Evolutionary conservation across 2,329 filamentous ascomycete species (phyloP).

Genomic region (Aureobasidium lini): DNA sequence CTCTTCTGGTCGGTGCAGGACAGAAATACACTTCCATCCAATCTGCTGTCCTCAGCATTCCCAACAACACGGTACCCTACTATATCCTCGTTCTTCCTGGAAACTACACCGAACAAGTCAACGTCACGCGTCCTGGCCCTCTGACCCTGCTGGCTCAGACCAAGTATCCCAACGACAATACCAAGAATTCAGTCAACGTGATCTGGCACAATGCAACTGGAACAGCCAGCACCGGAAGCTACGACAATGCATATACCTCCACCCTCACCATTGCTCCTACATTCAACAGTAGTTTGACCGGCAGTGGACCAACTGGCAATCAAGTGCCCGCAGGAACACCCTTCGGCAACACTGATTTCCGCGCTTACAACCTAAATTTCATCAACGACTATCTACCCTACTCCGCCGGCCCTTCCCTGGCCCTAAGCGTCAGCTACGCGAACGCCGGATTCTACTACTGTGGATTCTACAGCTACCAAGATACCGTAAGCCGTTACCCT

Average conservation of each 20-base stretch:
- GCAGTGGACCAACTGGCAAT: conserved; percentile 54
- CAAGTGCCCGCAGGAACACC: conserved; percentile 54
- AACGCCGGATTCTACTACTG: conserved; percentile 62
- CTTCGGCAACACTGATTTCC: conserved; percentile 56
- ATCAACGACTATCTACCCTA: conserved; percentile 51
- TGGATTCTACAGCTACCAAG: conserved; percentile 60
- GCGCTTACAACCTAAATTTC: conserved; percentile 61
- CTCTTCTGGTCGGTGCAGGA: conserved; percentile 24
- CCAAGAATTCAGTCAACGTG: conserved; percentile 47
- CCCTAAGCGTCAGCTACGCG: conserved; percentile 53
- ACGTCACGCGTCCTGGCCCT: conserved; percentile 55
- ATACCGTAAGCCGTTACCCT: conserved; percentile 40
- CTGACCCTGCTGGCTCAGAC: conserved; percentile 56
- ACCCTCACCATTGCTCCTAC: conserved; percentile 57
- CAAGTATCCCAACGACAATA: conserved; percentile 38
- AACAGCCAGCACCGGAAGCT: conserved; percentile 32
- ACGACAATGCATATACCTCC: conserved; percentile 57
- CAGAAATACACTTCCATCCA: conserved; percentile 35
- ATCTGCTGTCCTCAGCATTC: conserved; percentile 41
- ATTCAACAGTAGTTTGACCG: conserved; percentile 55
- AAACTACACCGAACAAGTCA: conserved; percentile 57
- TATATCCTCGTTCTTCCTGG: conserved; percentile 55
- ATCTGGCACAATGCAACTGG: conserved; percentile 52
- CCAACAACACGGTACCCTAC: conserved; percentile 38
- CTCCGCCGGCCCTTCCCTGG: conserved; percentile 51